A percentile compares a stretch with the other conserved stretches of the same genome.
Conservation (phyloP, 352 stramenopile genomes). For the Pythium monospermum region DNA sequence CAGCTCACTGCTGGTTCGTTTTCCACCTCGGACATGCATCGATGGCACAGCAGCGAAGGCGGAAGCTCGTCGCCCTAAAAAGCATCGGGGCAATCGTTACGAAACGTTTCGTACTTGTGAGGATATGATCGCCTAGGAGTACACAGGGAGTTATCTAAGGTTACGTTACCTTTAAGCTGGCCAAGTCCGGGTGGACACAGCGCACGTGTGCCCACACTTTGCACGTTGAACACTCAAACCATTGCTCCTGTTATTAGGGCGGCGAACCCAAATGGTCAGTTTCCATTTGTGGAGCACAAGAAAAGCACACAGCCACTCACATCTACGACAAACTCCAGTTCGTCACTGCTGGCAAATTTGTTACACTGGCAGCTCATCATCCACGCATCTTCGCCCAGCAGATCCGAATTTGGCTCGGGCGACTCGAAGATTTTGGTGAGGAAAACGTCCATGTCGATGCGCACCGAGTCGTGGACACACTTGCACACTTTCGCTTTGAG, state of each 20-base stretch:
- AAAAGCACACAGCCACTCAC: slow-evolving; percentile 19
- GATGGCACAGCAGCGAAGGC: slow-evolving; percentile 50
- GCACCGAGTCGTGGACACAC: slow-evolving; percentile 74
- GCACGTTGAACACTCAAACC: slow-evolving; percentile 79
- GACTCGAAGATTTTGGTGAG: slow-evolving; percentile 60
- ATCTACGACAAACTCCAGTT: slow-evolving; percentile 41
- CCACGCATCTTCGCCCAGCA: slow-evolving; percentile 56
- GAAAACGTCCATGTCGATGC: slow-evolving; percentile 85
- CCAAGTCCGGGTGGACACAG: slow-evolving; percentile 53
- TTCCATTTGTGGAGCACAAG: not conserved
- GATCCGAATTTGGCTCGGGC: slow-evolving; percentile 22
- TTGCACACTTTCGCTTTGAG: slow-evolving; percentile 86
- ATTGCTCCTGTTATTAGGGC: too few relatives aligned
- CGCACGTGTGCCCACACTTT: slow-evolving; percentile 72
- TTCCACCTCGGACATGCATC: slow-evolving; percentile 23
- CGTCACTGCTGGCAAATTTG: slow-evolving; percentile 63
- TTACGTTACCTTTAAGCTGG: slow-evolving; percentile 19
- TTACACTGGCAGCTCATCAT: slow-evolving; percentile 68
- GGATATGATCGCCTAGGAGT: not conserved
- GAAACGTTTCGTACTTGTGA: not conserved
- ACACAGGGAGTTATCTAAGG: slow-evolving; percentile 6
- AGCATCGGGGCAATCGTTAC: not conserved
- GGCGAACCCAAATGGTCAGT: slow-evolving; percentile 3
- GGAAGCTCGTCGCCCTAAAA: slow-evolving; percentile 36
- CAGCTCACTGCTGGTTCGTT: slow-evolving; percentile 3